Base-by-base conservation (phyloP, 805 yeast species). In the Zygosaccharomyces kombuchaensis region DNA sequence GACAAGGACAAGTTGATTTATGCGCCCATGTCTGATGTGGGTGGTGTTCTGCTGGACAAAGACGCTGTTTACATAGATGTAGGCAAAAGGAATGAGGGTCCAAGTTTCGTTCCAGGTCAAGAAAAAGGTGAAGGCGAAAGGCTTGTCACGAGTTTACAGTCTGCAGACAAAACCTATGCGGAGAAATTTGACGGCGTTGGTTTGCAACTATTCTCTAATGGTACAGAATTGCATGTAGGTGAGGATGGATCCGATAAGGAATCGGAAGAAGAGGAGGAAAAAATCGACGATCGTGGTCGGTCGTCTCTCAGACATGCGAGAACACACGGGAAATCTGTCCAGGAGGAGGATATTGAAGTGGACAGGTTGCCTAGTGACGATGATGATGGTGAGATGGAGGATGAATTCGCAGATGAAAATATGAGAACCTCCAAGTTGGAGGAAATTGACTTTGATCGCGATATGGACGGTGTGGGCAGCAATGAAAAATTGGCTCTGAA, bases 1-100 rank as follows among this genome's bases (percentile, higher is more conserved):
- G 99, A 93, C 60, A 87, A 84, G 57, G 95, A 88, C 63, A 93
- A 90, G 65, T 80, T 88, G 54, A 88, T 93, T 2, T 93, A 95
- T 66, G 99, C 99, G 0, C 99, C 99, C 40, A 93, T 93, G 99
- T 87, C 97, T 38, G 98, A 93, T 67, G 96, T 93, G n/a, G 97
- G 97, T 46, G 99, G 99, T 65, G 95, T 93, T 30, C 73, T 93
- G 54, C 88, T 93, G 50, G 99, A 93, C 69, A 90, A 85, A 62
- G 99, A 93, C 71, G 96, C 99, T 7, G 99, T 93, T 2, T 93
- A 90, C 59, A 87, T 93, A 49, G 97, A 72, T 52, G 68, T 71
- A 35, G 74, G 74, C 29, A 61, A 54, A 42, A 62, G 56, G 36
- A 55, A 55, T 43, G 63, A 55, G 14, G 59, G 56, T 4, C 54